phyloP scores from a whole-genome alignment of 2,329 filamentous ascomycete species.

The Microcera coccophila region DNA sequence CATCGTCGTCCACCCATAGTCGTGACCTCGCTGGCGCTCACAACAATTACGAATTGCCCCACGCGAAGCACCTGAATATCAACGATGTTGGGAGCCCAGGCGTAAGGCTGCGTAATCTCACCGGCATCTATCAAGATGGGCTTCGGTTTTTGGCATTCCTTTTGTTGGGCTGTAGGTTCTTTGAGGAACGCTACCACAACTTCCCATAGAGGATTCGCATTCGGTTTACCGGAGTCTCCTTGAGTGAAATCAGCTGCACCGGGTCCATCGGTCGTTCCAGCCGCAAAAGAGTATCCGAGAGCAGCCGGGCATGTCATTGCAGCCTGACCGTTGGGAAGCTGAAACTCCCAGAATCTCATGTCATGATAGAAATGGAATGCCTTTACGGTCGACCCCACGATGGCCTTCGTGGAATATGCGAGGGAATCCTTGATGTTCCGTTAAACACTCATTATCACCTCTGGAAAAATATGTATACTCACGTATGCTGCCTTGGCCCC shows the following conservation, averaged over 20 bases:
- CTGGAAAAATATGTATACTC: constrained; percentile 17
- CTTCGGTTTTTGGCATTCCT: constrained; percentile 73
- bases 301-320: constrained; percentile 80
- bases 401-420: constrained; percentile 50
- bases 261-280: constrained; percentile 86
- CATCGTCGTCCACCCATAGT: constrained; percentile 91
- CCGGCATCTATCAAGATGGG: constrained; percentile 86
- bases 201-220: constrained; percentile 70
- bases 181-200: constrained; percentile 71
- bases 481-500: constrained; percentile 49
- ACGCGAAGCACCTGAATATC: constrained; percentile 83
- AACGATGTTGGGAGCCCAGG: constrained; percentile 88
- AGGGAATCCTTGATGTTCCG: constrained; percentile 43
- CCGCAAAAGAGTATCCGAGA: constrained; percentile 87
- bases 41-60: constrained; percentile 78
- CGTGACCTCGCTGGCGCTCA: constrained; percentile 81
- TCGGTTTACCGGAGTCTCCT: constrained; percentile 68
- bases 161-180: constrained; percentile 65
- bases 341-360: constrained; percentile 71
- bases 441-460: not conserved
- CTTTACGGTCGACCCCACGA: constrained; percentile 65
- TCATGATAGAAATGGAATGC: constrained; percentile 84
- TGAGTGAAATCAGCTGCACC: constrained; percentile 93
- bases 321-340: constrained; percentile 65
- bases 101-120: constrained; percentile 71